phyloP scores from a whole-genome alignment of 306 rosid species.

The barrel medic (Medicago truncatula) region DNA sequence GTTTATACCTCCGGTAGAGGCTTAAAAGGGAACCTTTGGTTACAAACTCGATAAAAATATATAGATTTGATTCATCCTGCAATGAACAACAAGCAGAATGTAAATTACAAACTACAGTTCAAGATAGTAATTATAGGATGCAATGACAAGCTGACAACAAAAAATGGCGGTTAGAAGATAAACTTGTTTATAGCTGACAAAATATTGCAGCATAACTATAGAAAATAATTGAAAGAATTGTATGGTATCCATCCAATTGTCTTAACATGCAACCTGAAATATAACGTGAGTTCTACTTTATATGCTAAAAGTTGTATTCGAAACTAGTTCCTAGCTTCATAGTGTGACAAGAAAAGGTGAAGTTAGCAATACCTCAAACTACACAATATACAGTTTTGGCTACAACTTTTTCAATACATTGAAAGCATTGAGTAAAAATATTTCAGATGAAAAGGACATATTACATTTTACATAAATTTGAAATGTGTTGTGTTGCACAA shows the following conservation, averaged over 20 bases:
- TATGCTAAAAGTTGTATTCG: conserved; percentile 30
- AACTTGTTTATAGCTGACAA: conserved; percentile 23
- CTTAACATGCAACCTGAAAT: conserved; percentile 17
- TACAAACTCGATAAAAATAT: conserved; percentile 21
- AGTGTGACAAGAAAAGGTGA: conserved; percentile 1
- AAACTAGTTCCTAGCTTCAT: conserved; percentile 6
- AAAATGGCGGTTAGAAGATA: conserved; percentile 3
- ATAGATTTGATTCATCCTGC: conserved; percentile 33
- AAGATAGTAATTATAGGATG: background rate
- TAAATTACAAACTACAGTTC: conserved; percentile 32
- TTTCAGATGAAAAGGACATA: background rate
- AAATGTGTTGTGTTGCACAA: background rate
- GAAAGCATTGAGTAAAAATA: conserved; percentile 2
- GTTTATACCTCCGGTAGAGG: conserved; percentile 33
- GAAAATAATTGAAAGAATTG: background rate
- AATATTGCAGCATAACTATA: conserved; percentile 5
- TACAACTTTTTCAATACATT: conserved; percentile 5
- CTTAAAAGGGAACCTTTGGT: conserved; percentile 31
- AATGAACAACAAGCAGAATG: conserved; percentile 1
- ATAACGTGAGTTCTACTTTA: background rate
- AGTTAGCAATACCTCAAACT: conserved; percentile 19
- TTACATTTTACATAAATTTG: background rate
- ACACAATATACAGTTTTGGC: conserved; percentile 4
- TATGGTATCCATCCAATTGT: background rate
- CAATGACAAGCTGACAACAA: conserved; percentile 28